phyloP scores from a whole-genome alignment of 164 flowering plant genomes.

The Paratinospora sagittata region DNA sequence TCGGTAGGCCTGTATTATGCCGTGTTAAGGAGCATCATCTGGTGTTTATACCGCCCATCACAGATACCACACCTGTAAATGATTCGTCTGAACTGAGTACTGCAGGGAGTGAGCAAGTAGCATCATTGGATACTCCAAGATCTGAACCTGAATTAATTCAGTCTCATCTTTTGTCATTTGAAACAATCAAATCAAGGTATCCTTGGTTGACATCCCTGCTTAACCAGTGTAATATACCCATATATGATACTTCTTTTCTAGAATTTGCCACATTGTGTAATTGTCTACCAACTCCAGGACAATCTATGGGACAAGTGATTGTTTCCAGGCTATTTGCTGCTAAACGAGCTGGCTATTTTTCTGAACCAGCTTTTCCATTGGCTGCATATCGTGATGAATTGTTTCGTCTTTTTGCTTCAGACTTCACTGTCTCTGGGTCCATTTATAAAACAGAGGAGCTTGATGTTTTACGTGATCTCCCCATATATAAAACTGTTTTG shows the following conservation, averaged over 20 bases:
- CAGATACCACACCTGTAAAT: slow-evolving; percentile 22
- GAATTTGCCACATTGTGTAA: slow-evolving; percentile 54
- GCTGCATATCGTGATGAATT: slow-evolving; percentile 58
- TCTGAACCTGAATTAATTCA: slow-evolving; percentile 32
- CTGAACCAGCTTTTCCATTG: slow-evolving; percentile 48
- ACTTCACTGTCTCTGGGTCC: slow-evolving; percentile 45
- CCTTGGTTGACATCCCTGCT: slow-evolving; percentile 87
- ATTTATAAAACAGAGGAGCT: slow-evolving; percentile 62
- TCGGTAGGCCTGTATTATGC: slow-evolving; percentile 83
- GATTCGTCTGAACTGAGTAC: slow-evolving; percentile 17
- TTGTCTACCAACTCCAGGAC: slow-evolving; percentile 52
- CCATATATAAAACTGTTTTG: slow-evolving; percentile 66
- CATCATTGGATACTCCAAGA: slow-evolving; percentile 12
- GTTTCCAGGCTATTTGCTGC: slow-evolving; percentile 79
- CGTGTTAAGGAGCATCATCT: slow-evolving; percentile 72
- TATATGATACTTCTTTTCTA: slow-evolving; percentile 60
- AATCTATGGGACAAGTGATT: slow-evolving; percentile 72
- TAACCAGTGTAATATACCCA: slow-evolving; percentile 84
- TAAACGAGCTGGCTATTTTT: slow-evolving; percentile 69
- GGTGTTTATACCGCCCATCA: slow-evolving; percentile 58
- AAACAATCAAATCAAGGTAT: slow-evolving; percentile 35
- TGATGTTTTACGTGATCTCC: slow-evolving; percentile 69
- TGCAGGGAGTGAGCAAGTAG: slow-evolving; percentile 20
- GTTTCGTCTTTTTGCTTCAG: slow-evolving; percentile 64
- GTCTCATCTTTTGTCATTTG: slow-evolving; percentile 45